A percentile compares a stretch with the other conserved stretches of the same genome.
Conservation (phyloP, 2,329 filamentous ascomycete species). For the Penicillium sp. region DNA sequence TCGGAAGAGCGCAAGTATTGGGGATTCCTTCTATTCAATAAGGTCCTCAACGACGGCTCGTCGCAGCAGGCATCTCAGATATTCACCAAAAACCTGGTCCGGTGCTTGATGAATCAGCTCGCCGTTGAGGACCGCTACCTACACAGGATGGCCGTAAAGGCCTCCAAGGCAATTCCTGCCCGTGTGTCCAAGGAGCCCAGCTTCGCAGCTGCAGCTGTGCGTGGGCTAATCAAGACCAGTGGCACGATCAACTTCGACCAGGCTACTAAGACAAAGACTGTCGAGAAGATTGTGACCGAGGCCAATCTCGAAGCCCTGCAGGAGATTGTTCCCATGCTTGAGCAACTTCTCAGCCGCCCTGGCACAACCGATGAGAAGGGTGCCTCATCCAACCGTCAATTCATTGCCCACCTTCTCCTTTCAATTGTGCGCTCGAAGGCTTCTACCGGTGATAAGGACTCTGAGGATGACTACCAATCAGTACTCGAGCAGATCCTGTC, state of each 20-base stretch:
- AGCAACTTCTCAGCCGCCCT: constrained; percentile 44
- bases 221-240: constrained; percentile 62
- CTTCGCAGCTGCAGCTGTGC: constrained; percentile 57
- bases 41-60: constrained; percentile 57
- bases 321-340: constrained; percentile 52
- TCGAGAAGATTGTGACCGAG: constrained; percentile 66
- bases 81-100: constrained; percentile 78
- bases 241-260: constrained; percentile 79
- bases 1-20: constrained; percentile 88
- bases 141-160: constrained; percentile 70
- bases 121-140: constrained; percentile 71
- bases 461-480: constrained; percentile 34
- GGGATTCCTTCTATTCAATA: constrained; percentile 81
- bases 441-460: constrained; percentile 24
- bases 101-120: constrained; percentile 76
- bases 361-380: constrained; percentile 43
- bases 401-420: constrained; percentile 51
- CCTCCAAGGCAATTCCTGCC: constrained; percentile 64
- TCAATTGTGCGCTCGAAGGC: constrained; percentile 44
- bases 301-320: constrained; percentile 49
- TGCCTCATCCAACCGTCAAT: constrained; percentile 45
- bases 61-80: constrained; percentile 52
- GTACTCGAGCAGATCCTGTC: constrained; percentile 45
- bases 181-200: constrained; percentile 58
- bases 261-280: constrained; percentile 75